A percentile compares a stretch with the other conserved stretches of the same genome.
Evolutionary conservation across 1,139 yeast genomes (phyloP).

Genomic region (Pichia sp.): DNA sequence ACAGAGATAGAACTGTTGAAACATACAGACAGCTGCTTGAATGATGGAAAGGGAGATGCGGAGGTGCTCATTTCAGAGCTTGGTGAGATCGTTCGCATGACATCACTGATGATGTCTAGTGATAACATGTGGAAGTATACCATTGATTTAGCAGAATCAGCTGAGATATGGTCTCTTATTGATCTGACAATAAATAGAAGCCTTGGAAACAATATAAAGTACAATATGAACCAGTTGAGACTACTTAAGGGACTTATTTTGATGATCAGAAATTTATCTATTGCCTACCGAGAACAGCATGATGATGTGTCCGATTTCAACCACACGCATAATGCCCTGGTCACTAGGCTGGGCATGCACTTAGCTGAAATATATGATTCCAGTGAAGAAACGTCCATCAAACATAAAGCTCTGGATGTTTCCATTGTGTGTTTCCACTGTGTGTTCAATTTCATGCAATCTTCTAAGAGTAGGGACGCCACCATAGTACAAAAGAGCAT

Average conservation of each 20-base stretch:
- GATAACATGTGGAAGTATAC: constrained; percentile 8
- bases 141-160: neutral
- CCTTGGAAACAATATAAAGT: neutral
- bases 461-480: neutral
- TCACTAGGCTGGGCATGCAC: neutral
- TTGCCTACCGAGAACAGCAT: constrained; percentile 2
- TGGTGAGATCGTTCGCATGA: constrained; percentile 5
- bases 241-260: constrained; percentile 12
- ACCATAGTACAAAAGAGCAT: neutral
- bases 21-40: neutral
- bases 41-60: constrained; percentile 1
- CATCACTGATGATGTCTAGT: constrained; percentile 11
- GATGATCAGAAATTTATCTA: constrained; percentile 12
- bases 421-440: constrained; percentile 13
- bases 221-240: constrained; percentile 4
- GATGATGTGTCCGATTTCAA: constrained; percentile 1
- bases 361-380: neutral
- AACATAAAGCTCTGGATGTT: constrained; percentile 8
- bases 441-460: constrained; percentile 6
- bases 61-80: constrained; percentile 1
- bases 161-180: neutral
- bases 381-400: neutral
- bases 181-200: neutral
- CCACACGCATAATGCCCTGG: neutral
- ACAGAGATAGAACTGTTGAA: constrained; percentile 1